A percentile compares a stretch with the other conserved stretches of the same genome.
Conservation (phyloP, 2,329 filamentous ascomycete species). For the Pseudogymnoascus sp. region DNA sequence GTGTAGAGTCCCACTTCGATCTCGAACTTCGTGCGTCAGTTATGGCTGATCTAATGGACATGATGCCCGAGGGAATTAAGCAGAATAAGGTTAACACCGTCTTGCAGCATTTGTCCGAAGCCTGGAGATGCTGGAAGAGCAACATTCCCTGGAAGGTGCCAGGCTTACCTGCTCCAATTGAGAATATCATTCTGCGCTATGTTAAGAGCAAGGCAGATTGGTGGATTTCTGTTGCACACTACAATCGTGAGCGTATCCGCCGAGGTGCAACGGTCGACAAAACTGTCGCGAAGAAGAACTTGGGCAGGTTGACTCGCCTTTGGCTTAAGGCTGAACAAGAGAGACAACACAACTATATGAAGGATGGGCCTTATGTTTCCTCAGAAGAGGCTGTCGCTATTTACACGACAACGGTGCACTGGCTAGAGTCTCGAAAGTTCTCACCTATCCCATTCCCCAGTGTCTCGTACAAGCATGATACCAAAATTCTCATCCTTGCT, state of each 20-base stretch:
- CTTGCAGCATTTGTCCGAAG: constrained; percentile 91
- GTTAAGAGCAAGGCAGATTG: constrained; percentile 99
- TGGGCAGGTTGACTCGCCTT: constrained; percentile 84
- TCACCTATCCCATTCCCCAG: constrained; percentile 98
- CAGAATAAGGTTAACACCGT: constrained; percentile 99
- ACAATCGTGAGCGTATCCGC: constrained; percentile 95
- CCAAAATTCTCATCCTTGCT: constrained; percentile 94
- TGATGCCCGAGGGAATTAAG: constrained; percentile 99
- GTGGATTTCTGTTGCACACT: constrained; percentile 99
- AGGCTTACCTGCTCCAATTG: constrained; percentile 88
- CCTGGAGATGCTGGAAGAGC: constrained; percentile 99
- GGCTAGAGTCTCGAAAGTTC: constrained; percentile 96
- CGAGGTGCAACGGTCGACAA: constrained; percentile 97
- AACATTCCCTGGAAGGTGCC: constrained; percentile 99
- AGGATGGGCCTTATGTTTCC: constrained; percentile 96
- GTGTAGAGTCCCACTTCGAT: constrained; percentile 97
- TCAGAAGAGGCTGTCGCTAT: constrained; percentile 98
- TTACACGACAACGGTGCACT: constrained; percentile 97
- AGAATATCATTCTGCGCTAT: constrained; percentile 97
- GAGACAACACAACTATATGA: constrained; percentile 98
- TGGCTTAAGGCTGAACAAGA: constrained; percentile 99
- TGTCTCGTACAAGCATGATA: constrained; percentile 99
- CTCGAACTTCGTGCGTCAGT: constrained; percentile 94
- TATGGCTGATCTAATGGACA: constrained; percentile 98
- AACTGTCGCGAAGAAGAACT: constrained; percentile 98